Evolutionary conservation across 805 yeast species (phyloP).

Genomic region (Saccharomycopsis sp.): DNA sequence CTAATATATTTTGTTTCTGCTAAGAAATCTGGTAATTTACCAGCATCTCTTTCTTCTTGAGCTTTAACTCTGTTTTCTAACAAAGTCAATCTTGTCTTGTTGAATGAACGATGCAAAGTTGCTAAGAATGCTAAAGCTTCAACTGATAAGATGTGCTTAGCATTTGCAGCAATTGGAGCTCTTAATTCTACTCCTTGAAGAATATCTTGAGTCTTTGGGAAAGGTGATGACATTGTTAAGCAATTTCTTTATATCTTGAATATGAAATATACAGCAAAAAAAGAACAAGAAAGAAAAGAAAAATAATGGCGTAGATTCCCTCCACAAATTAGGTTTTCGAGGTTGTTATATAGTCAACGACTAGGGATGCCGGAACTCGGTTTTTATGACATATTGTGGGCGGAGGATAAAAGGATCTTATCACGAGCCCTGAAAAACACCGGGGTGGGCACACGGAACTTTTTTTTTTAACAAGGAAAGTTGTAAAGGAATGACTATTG

Average conservation of each 20-base stretch:
- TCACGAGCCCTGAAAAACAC: too few species aligned
- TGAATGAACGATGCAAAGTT: conserved; percentile 58
- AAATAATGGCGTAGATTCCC: background rate
- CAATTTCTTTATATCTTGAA: background rate
- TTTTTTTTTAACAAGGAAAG: too few species aligned
- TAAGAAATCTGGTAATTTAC: conserved; percentile 60
- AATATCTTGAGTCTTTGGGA: conserved; percentile 35
- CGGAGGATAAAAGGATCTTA: too few species aligned
- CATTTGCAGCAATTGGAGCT: conserved; percentile 40
- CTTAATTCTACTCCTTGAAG: conserved; percentile 48
- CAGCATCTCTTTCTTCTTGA: conserved; percentile 51
- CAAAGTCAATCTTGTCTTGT: conserved; percentile 46
- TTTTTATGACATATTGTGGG: too few species aligned
- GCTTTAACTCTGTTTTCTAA: conserved; percentile 48
- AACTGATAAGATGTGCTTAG: conserved; percentile 47
- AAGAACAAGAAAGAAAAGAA: background rate
- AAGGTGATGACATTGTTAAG: conserved; percentile 28
- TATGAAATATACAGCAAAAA: background rate
- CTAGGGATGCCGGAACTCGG: too few species aligned
- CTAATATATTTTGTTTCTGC: conserved; percentile 58
- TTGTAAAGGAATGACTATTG: too few species aligned
- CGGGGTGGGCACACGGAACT: too few species aligned
- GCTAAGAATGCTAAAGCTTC: conserved; percentile 65
- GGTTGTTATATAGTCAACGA: too few species aligned
- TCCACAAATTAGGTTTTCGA: background rate